A percentile compares a stretch with the other conserved stretches of the same genome.
Conservation (phyloP, 2,329 filamentous ascomycete species). For the Xylaria sp. region DNA sequence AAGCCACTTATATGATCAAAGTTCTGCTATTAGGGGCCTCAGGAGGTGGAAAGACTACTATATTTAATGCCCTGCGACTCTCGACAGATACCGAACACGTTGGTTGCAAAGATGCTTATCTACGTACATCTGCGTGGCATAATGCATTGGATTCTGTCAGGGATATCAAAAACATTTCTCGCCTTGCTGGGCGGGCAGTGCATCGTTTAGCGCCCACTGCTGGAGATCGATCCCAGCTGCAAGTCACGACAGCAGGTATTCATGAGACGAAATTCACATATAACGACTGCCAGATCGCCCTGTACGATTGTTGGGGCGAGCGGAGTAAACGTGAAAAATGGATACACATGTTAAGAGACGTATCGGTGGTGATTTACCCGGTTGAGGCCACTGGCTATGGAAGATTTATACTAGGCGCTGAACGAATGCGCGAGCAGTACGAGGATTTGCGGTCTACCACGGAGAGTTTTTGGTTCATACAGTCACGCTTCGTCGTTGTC, state of each 20-base stretch:
- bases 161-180: slow-evolving; percentile 9
- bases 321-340: slow-evolving; percentile 32
- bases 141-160: slow-evolving; percentile 20
- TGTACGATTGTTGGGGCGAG: slow-evolving; percentile 26
- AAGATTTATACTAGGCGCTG: slow-evolving; percentile 9
- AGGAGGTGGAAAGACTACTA: slow-evolving; percentile 27
- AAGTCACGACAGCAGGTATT: slow-evolving; percentile 25
- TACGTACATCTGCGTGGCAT: slow-evolving; percentile 18
- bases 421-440: slow-evolving; percentile 27
- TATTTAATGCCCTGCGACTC: slow-evolving; percentile 15
- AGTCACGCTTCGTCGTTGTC: slow-evolving; percentile 22
- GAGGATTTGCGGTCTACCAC: not conserved
- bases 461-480: slow-evolving; percentile 9
- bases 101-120: not conserved
- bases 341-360: slow-evolving; percentile 10
- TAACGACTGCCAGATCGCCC: not conserved
- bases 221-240: slow-evolving; percentile 19
- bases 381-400: slow-evolving; percentile 26
- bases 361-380: slow-evolving; percentile 20
- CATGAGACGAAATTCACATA: slow-evolving; percentile 10
- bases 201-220: not conserved
- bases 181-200: slow-evolving; percentile 9
- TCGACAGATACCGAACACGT: not conserved
- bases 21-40: slow-evolving; percentile 29
- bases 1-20: not conserved